These are phyloP conservation scores for Tolypocladium cylindrosporum DNA, from an alignment of 2,329 filamentous ascomycete genomes.

Conservation along the genomic window DNA sequence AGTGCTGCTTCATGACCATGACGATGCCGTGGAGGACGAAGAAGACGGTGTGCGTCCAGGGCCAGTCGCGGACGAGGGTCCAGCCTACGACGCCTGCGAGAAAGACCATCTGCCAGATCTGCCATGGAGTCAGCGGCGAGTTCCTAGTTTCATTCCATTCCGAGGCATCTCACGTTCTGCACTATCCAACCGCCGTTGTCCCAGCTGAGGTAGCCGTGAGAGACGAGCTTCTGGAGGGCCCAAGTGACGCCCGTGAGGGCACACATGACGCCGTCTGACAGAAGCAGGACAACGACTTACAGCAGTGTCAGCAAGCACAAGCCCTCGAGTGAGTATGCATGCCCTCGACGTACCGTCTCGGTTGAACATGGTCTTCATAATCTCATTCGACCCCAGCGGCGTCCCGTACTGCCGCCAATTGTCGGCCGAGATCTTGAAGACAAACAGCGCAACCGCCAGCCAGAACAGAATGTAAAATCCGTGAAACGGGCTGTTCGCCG, in stretches of 20 bases:
- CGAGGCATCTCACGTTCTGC: constrained; percentile 44
- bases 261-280: constrained; percentile 64
- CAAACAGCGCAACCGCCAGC: constrained; percentile 57
- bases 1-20: constrained; percentile 79
- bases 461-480: constrained; percentile 76
- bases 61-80: constrained; percentile 64
- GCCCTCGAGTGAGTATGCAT: background rate
- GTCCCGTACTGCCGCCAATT: constrained; percentile 63
- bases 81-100: constrained; percentile 52
- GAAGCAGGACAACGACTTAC: constrained; percentile 39
- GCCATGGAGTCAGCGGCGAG: background rate
- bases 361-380: constrained; percentile 56
- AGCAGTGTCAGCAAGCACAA: background rate
- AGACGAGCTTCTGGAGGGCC: constrained; percentile 51
- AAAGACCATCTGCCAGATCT: constrained; percentile 60
- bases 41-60: constrained; percentile 74
- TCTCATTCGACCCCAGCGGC: constrained; percentile 60
- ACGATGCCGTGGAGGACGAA: constrained; percentile 65
- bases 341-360: constrained; percentile 30
- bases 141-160: background rate
- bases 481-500: constrained; percentile 60
- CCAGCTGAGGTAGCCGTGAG: constrained; percentile 55
- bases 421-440: constrained; percentile 54
- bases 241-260: constrained; percentile 54
- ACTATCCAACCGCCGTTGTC: constrained; percentile 60